Base-by-base conservation (phyloP, 805 yeast genomes). In the Ogataea kodamae region DNA sequence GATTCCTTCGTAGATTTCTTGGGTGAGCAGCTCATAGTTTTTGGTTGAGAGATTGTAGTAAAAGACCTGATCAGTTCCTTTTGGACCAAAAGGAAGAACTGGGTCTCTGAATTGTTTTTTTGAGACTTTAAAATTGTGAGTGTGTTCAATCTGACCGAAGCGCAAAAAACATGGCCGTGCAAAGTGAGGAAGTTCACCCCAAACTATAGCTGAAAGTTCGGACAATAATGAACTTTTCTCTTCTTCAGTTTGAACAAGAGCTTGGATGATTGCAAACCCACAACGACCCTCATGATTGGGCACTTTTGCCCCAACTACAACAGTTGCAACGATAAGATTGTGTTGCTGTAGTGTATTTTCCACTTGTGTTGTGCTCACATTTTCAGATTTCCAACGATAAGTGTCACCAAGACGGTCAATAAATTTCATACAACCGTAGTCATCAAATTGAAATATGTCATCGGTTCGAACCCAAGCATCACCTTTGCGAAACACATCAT, bases 321-420 rank as follows among this genome's bases (percentile, higher is more conserved):
- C 88, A 9, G 81, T 75, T 42, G 81, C 86, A 40, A 71, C 70
- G 29, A 82, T 64, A 15, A 57, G 62, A 18, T 64, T 55, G 4
- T 61, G 39, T 30, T 64, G 55, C 59, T 73, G 68, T 18, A 84
- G 59, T 53, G 78, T 80, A 52, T 81, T 83, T 55, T 90, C 97
- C 23, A 89, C 96, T 62, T 89, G 97, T 20, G 89, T 80, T 9
- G 97, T 88, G 11, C 92, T 78, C 8, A 90, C 96, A 57, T 89
- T 89, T 62, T 89, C 97, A 2, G 95, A 82, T 63, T 87, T 90
- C 97, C 97, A 89, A 49, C 97, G 71, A 65, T 84, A 89, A 0
- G 97, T 90, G 54, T 89, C 97, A 25, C 97, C 97, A 52, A 90
- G 62, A 52, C 97, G 69, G 65, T 89, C 97, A 27, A 88, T 86